phyloP scores from a whole-genome alignment of 2,329 filamentous ascomycete species.

The Fusarium sp. region DNA sequence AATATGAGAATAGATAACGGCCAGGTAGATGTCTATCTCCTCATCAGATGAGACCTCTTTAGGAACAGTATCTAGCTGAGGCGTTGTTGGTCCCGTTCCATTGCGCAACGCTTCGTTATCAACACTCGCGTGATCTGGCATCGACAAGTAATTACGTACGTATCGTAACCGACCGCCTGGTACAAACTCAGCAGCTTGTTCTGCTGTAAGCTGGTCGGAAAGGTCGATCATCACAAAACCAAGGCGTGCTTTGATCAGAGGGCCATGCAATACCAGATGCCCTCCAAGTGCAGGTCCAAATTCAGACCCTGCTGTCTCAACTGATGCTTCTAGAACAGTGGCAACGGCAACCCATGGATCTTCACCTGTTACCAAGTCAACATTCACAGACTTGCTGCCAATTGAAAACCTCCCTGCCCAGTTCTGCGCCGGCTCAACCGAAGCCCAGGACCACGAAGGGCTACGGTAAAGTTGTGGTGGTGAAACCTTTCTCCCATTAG shows the following conservation, averaged over 20 bases:
- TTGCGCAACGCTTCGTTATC: not conserved
- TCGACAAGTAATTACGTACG: slow-evolving; percentile 9
- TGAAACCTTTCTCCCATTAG: slow-evolving; percentile 29
- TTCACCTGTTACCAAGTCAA: not conserved
- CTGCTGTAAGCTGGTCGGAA: slow-evolving; percentile 13
- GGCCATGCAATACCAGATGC: slow-evolving; percentile 21
- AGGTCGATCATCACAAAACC: slow-evolving; percentile 21
- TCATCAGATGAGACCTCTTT: not conserved
- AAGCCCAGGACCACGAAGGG: slow-evolving; percentile 39
- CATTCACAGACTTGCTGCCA: slow-evolving; percentile 7
- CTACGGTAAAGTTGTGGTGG: slow-evolving; percentile 33
- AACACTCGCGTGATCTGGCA: not conserved
- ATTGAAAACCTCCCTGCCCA: slow-evolving; percentile 10
- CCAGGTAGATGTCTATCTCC: slow-evolving; percentile 18
- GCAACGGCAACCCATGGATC: slow-evolving; percentile 14
- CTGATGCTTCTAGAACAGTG: slow-evolving; percentile 17
- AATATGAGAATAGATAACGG: slow-evolving; percentile 18
- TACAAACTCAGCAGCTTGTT: slow-evolving; percentile 33
- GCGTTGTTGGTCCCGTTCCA: not conserved
- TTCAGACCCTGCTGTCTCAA: slow-evolving; percentile 12
- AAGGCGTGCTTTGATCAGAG: slow-evolving; percentile 30
- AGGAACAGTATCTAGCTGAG: slow-evolving; percentile 18
- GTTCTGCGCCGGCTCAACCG: slow-evolving; percentile 20
- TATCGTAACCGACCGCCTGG: slow-evolving; percentile 29
- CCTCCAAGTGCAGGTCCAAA: slow-evolving; percentile 24